Base-by-base conservation (phyloP, 345 rosid species). In the Lumnitzera racemosa region DNA sequence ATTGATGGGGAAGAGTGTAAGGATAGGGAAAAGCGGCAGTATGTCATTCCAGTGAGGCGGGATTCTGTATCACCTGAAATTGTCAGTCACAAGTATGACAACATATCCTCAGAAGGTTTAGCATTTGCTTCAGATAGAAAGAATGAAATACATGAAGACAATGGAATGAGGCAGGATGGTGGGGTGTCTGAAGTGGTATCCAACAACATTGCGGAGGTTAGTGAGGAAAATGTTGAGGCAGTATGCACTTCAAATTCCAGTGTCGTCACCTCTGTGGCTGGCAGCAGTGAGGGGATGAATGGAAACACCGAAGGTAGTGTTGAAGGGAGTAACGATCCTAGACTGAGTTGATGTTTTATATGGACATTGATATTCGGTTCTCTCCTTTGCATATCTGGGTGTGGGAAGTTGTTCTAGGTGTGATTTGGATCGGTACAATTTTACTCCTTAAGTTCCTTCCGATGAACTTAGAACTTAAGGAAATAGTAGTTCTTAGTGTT, bases 281-380 rank as follows among this genome's bases (percentile, higher is more conserved):
- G 72, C 53, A 64, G 74, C 67, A 65, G 72, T 23, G 83, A 74
- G 61, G 78, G 70, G 57, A 77, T 61, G 56, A 76, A 72, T 49
- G 70, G 68, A 51, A 71, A 76, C 24, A 20, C 46, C 20, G 70
- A 72, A 53, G 71, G 74, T 8, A 75, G 83, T 69, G 62, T 65
- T 49, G 83, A 69, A 67, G 81, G 82, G 52, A 78, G 74, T 57
- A 67, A 57, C 67, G 57, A 70, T 63, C 67, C 36, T 0, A 72
- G 66, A 31, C 67, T 71, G 43, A 36, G 9, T 36, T 9, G 11
- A 8, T 12, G 4, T 10, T 1, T 5, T 15, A 20, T 24, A 16
- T 25, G 12, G 14, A 49, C 27, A 15, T 27, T 12, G 41, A 15
- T 63, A 25, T 20, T 27, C 12, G 29, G 46, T n/a, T 60, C 51